Evolutionary conservation across 2,329 filamentous ascomycete species (phyloP).

Genomic region (Huntiella savannae): DNA sequence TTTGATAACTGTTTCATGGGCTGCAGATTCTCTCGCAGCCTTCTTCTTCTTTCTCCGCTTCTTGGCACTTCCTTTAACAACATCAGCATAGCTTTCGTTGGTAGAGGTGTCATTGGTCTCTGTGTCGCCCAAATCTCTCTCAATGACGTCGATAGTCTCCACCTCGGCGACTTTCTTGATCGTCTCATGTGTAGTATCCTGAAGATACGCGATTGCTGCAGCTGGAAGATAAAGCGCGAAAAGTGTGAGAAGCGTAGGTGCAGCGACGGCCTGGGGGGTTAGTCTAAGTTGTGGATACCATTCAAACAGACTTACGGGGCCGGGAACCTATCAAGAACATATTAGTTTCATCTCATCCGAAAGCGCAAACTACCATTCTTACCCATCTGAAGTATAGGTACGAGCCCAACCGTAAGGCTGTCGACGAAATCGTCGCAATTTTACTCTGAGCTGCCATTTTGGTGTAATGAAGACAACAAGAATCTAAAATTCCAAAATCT

Average conservation of each 20-base stretch:
- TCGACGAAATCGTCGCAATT: constrained; percentile 19
- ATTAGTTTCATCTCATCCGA: constrained; percentile 3
- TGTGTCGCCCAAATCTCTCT: neutral
- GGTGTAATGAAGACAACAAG: too few relatives aligned
- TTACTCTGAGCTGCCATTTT: constrained; percentile 8
- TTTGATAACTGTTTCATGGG: neutral
- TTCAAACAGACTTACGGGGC: constrained; percentile 15
- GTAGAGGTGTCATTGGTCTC: neutral
- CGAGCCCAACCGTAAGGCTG: constrained; percentile 23
- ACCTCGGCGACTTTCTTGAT: constrained; percentile 41
- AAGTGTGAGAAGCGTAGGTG: constrained; percentile 30
- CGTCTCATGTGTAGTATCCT: constrained; percentile 36
- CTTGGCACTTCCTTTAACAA: neutral
- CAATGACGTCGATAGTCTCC: constrained; percentile 19
- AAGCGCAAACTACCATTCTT: constrained; percentile 11
- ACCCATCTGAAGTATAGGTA: constrained; percentile 47
- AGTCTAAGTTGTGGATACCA: neutral
- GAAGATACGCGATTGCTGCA: constrained; percentile 39
- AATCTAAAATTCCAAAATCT: too few relatives aligned
- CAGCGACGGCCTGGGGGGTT: constrained; percentile 13
- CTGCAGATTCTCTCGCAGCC: neutral
- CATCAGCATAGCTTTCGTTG: neutral
- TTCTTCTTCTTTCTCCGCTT: neutral
- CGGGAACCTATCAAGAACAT: constrained; percentile 16
- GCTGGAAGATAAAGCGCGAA: constrained; percentile 47